Evolutionary conservation across 768 basidiomycete genomes (phyloP), one percentile per base, ranked within the genome.

Genomic region (Panaeolus papilionaceus): DNA sequence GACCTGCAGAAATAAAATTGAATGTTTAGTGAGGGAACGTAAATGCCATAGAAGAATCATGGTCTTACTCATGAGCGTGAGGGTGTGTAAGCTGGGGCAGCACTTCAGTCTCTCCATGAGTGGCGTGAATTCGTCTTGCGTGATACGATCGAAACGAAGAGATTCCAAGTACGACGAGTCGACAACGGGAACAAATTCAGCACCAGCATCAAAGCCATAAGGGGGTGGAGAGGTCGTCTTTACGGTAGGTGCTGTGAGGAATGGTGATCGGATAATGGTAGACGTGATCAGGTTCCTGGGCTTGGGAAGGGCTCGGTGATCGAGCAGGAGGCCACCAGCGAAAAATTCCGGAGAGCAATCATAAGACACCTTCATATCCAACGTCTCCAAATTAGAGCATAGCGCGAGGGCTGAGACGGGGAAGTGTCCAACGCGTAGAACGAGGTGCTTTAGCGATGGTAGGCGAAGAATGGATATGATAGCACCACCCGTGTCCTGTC

Each of bases 251-350:
- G 54, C 10, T 58, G 54, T 58, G 16, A 58, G 54, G 54, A 58
- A 58, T 12, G 54, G 20, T 4, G 54, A 58, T 16, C 54, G 54
- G 16, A 58, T 58, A 16, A 58, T 33, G 28, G 26, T 58, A 16
- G 54, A 58, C 14, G 28, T 58, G 26, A 9, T 58, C 12, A 58
- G 54, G 54, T 4, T 58, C 28, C 54, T 58, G 33, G 54, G 54
- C 54, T 58, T 58, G 54, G 54, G 54, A 58, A 58, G 54, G 54
- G 54, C 54, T 58, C 14, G 54, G 54, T 58, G 54, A 58, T 58
- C 54, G 54, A 58, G 28, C 6, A 58, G 7, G 20, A 58, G 54
- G 54, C 8, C 26, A 33, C 14, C 26, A 4, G 26, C 0, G 2
- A 58, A 33, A 33, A 58, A 58, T 12, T 58, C 54, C 26, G 54